phyloP scores from a whole-genome alignment of 148 eudicot genomes.

The Amaranthus cruentus region DNA sequence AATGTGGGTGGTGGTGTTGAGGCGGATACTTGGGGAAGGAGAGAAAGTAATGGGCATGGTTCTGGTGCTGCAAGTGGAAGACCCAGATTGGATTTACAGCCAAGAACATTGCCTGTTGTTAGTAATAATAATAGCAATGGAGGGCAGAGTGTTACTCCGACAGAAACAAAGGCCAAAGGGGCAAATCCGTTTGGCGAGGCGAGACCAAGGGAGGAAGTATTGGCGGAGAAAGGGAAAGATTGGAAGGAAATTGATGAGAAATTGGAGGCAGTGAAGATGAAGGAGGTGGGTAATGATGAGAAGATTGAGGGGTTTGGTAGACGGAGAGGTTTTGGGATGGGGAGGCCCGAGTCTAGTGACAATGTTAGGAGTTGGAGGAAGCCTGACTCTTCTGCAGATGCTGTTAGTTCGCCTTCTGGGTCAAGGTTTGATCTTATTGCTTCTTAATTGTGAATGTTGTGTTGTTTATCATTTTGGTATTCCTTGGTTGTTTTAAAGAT shows the following conservation, averaged over 20 bases:
- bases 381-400: constrained; percentile 34
- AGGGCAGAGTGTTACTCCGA: constrained; percentile 15
- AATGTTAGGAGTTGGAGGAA: constrained; percentile 78
- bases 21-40: constrained; percentile 50
- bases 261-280: constrained; percentile 52
- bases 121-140: constrained; percentile 12
- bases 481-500: neutral
- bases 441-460: neutral
- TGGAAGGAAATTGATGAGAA: constrained; percentile 98
- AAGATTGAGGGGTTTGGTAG: constrained; percentile 29
- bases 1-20: constrained; percentile 38
- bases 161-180: constrained; percentile 44
- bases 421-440: constrained; percentile 46
- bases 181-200: constrained; percentile 86
- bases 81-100: constrained; percentile 79
- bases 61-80: constrained; percentile 24
- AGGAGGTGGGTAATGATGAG: constrained; percentile 34
- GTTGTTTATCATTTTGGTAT: neutral
- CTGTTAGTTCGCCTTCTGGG: constrained; percentile 23
- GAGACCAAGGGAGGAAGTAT: constrained; percentile 94
- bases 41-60: constrained; percentile 15
- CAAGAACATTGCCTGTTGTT: constrained; percentile 52
- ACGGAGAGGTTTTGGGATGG: constrained; percentile 57
- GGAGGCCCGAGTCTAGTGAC: constrained; percentile 29
- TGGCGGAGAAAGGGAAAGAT: constrained; percentile 87